These are phyloP conservation scores for Phytophthora pisi DNA, from an alignment of 352 stramenopile species.

Conservation along the genomic window DNA sequence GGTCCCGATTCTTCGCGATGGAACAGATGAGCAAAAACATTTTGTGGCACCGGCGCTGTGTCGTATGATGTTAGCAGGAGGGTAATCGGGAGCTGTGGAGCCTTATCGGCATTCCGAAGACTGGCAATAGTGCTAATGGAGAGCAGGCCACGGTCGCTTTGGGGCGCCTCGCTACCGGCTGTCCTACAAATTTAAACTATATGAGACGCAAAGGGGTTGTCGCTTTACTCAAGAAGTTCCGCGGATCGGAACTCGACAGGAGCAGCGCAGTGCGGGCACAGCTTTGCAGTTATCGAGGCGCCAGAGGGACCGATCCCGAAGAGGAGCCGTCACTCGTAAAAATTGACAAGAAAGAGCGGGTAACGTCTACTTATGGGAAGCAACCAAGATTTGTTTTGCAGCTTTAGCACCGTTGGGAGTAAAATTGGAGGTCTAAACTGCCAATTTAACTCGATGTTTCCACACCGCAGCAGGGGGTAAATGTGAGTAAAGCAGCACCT, in stretches of 20 bases:
- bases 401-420: too few species aligned
- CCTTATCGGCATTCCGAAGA: slow-evolving; percentile 7
- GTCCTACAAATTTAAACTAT: neutral
- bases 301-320: neutral
- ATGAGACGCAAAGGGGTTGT: slow-evolving; percentile 9
- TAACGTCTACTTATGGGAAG: too few species aligned
- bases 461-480: too few species aligned
- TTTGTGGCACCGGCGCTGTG: slow-evolving; percentile 6
- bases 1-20: slow-evolving; percentile 2
- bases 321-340: too few species aligned
- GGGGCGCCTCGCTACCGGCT: slow-evolving; percentile 6
- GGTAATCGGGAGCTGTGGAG: slow-evolving; percentile 2
- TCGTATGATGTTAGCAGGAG: neutral
- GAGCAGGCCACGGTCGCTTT: slow-evolving; percentile 9
- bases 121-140: slow-evolving; percentile 8
- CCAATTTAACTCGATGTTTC: too few species aligned
- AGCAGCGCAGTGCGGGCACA: slow-evolving; percentile 3
- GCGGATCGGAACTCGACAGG: slow-evolving; percentile 5
- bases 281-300: neutral
- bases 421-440: too few species aligned
- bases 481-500: too few species aligned
- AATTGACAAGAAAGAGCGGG: too few species aligned
- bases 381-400: too few species aligned
- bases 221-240: slow-evolving; percentile 3
- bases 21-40: slow-evolving; percentile 4